Percentiles rank a stretch among this genome's conserved stretches.
These are phyloP conservation scores for Ophiocordyceps unilateralis DNA, from an alignment of 2,329 filamentous ascomycete genomes.

Conservation along the genomic window DNA sequence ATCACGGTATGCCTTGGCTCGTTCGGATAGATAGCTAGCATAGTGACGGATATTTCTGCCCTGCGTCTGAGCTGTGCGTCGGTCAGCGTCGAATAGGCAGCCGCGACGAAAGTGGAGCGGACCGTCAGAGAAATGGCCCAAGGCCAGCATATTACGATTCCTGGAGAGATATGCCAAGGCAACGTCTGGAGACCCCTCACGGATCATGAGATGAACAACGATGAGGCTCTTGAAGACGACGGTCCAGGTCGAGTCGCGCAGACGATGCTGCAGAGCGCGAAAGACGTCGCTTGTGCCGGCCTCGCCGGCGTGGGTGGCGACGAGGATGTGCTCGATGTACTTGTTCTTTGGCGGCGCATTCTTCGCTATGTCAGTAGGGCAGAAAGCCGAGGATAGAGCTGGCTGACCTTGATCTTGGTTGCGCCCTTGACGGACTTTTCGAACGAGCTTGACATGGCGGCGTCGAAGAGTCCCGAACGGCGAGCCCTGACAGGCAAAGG, in stretches of 20 bases:
- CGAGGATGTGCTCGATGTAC: conserved; percentile 95
- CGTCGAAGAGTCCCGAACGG: conserved; percentile 1
- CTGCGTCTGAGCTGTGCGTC: conserved; percentile 66
- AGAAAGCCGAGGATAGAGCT: neutral
- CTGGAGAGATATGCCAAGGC: conserved; percentile 73
- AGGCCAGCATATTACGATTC: conserved; percentile 67
- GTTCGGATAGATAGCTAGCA: conserved; percentile 67
- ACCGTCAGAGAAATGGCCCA: conserved; percentile 89
- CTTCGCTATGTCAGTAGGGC: conserved; percentile 21
- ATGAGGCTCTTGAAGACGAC: conserved; percentile 97
- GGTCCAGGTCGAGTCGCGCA: conserved; percentile 98
- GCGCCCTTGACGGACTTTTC: conserved; percentile 99
- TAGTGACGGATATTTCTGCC: conserved; percentile 90
- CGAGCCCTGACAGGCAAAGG: neutral
- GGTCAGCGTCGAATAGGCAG: neutral
- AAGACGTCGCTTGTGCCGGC: conserved; percentile 93
- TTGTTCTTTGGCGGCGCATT: conserved; percentile 95
- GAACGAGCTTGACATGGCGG: conserved; percentile 75
- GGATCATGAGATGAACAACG: conserved; percentile 91
- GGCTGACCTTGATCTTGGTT: conserved; percentile 78
- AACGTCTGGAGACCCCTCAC: conserved; percentile 79
- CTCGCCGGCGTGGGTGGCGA: conserved; percentile 89
- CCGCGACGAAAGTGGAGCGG: conserved; percentile 16
- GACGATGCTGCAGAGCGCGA: conserved; percentile 68
- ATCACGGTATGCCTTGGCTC: conserved; percentile 65